Conservation (phyloP, 257 asterid species). For the Nicotiana undulata region DNA sequence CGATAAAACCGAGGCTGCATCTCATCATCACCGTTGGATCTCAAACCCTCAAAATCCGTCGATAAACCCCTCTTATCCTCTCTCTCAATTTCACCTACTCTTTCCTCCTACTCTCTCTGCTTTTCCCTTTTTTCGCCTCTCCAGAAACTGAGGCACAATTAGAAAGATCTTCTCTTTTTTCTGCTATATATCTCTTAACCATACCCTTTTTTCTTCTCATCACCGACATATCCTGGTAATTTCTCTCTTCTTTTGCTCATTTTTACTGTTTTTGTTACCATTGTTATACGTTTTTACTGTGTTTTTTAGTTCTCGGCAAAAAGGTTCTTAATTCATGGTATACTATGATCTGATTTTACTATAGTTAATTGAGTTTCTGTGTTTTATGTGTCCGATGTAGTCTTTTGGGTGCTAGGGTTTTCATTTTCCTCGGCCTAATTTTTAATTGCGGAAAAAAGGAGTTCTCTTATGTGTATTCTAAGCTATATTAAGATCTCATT, state of each 20-base stretch:
- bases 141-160: neutral
- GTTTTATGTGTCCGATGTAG: neutral
- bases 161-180: slow-evolving; percentile 14
- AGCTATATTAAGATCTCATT: neutral
- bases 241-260: neutral
- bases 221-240: neutral
- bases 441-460: neutral
- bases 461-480: neutral
- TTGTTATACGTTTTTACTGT: neutral
- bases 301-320: neutral
- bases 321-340: neutral
- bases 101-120: neutral
- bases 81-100: slow-evolving; percentile 41
- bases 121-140: slow-evolving; percentile 6
- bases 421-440: neutral
- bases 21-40: slow-evolving; percentile 25
- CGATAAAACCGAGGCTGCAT: slow-evolving; percentile 28
- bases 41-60: slow-evolving; percentile 24
- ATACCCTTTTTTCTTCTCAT: neutral
- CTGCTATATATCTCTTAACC: neutral
- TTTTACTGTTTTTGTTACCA: neutral
- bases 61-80: slow-evolving; percentile 44
- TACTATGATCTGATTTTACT: neutral
- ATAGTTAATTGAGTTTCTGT: neutral
- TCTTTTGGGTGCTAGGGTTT: slow-evolving; percentile 7